These are phyloP conservation scores for Aegilops umbellulata DNA, from an alignment of 176 grass and related monocot genomes.

Conservation along the genomic window DNA sequence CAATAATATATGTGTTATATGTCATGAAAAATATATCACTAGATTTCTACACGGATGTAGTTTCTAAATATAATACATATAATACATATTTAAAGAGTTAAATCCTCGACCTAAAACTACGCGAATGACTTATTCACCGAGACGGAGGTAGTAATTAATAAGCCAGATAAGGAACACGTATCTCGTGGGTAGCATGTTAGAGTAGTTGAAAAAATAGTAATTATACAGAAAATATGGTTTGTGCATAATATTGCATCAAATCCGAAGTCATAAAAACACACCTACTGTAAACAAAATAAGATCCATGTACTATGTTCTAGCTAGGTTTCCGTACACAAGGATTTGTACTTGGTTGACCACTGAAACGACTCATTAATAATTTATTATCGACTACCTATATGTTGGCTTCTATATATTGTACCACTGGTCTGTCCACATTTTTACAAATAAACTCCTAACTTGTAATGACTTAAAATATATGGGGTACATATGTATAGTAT, in stretches of 20 bases:
- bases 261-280: not conserved
- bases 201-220: not conserved
- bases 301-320: not conserved
- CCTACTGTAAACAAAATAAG: not conserved
- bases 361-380: not conserved
- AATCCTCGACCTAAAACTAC: no score
- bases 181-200: not conserved
- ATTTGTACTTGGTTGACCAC: not conserved
- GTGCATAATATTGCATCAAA: not conserved
- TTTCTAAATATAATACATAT: no score
- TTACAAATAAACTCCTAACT: not conserved
- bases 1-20: no score
- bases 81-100: no score
- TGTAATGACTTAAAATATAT: not conserved
- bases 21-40: no score
- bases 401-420: not conserved
- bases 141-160: no score
- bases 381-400: not conserved
- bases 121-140: no score
- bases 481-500: not conserved
- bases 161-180: not conserved
- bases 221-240: not conserved
- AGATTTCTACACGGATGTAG: no score
- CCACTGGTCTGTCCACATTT: not conserved
- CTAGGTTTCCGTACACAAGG: not conserved